phyloP scores from a whole-genome alignment of 371 early-diverging fungal species.

The Apophysomyces variabilis region DNA sequence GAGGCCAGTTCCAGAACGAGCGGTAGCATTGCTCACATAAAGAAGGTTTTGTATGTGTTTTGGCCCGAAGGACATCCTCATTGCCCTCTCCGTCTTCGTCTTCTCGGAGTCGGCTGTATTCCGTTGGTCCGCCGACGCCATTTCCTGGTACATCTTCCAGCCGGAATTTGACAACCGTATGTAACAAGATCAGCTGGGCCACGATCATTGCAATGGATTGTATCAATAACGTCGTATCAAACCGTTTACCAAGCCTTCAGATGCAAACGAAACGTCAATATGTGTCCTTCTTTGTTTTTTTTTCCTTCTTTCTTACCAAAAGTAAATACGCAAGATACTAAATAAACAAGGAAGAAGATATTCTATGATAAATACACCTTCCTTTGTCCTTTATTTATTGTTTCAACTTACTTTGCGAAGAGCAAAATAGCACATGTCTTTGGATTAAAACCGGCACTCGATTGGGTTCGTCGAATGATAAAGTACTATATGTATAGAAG shows the following conservation, averaged over 20 bases:
- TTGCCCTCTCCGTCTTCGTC: slow-evolving; percentile 18
- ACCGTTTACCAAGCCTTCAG: slow-evolving; percentile 56
- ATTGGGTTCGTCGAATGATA: slow-evolving; percentile 23
- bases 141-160: neutral
- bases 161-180: slow-evolving; percentile 44
- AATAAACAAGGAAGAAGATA: neutral
- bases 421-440: slow-evolving; percentile 35
- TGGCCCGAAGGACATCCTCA: neutral
- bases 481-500: slow-evolving; percentile 19
- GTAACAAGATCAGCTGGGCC: slow-evolving; percentile 57
- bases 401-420: slow-evolving; percentile 27
- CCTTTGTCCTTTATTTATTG: no score
- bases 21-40: neutral
- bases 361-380: no score
- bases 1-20: slow-evolving; percentile 45
- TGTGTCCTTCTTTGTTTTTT: slow-evolving; percentile 8
- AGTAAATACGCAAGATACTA: slow-evolving; percentile 28
- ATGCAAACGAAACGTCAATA: neutral
- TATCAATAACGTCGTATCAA: slow-evolving; percentile 59
- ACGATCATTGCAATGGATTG: slow-evolving; percentile 67
- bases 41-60: neutral
- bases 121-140: neutral
- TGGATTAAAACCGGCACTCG: slow-evolving; percentile 34
- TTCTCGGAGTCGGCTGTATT: slow-evolving; percentile 23
- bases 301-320: slow-evolving; percentile 18